Base-by-base conservation (phyloP, 2,329 filamentous ascomycete genomes). In the Westerdykella aurantiaca region DNA sequence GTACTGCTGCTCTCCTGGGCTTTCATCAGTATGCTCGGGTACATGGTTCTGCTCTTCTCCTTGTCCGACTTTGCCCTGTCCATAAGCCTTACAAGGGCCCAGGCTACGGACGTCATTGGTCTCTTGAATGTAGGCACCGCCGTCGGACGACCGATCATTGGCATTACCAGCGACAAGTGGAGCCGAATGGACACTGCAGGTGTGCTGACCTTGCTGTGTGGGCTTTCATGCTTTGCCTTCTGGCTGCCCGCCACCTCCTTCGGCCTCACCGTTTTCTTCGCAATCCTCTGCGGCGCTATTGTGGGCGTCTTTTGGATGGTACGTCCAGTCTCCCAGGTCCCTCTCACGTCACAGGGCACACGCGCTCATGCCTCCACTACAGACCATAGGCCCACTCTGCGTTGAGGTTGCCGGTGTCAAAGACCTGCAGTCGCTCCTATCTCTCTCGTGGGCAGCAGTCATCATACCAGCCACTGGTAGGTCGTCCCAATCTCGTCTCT, bases 261-360 rank as follows among this genome's bases (percentile, higher is more conserved):
- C 42, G 72, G 64, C 1, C 49, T 73, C 7, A 55, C 70, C 1
- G 51, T 73, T 1, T 63, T 75, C 43, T 75, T 74, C 45, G 65
- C 67, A 0, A 47, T 77, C 7, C 25, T 72, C 0, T 59, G 60
- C 41, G 75, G 75, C 2, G 67, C 68, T 5, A 68, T 72, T 6
- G 53, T 73, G 22, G 74, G 75, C 0, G 66, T 71, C 0, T 75
- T 74, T 48, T 78, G 74, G 72, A 70, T 70, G 58, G 67, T 68
- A 45, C 43, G 51, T 51, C 52, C 35, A 21, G 1, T 37, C 17
- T 9, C n/a, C n/a, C n/a, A n/a, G n/a, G n/a, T 12, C n/a, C 14
- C n/a, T 9, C 29, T 31, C 9, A n/a, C 29, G n/a, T 9, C n/a
- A 31, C 29, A n/a, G n/a, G 29, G 29, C 9, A 31, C 29, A 31